A percentile compares a stretch with the other conserved stretches of the same genome.
phyloP scores from a whole-genome alignment of 148 eudicot species.

The Suaeda aralocaspica region DNA sequence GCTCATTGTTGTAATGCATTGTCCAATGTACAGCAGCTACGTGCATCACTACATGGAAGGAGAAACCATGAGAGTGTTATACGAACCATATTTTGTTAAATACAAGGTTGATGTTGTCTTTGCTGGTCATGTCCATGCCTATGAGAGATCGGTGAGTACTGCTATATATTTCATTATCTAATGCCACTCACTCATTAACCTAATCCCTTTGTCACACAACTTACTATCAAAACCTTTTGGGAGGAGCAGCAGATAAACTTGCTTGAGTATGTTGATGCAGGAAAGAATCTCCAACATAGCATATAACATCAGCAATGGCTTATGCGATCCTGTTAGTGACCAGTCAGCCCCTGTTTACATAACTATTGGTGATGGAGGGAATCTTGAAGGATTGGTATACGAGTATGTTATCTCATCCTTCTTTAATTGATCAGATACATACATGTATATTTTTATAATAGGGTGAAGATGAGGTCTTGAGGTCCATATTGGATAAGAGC shows the following conservation, averaged over 20 bases:
- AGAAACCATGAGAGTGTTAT: conserved; percentile 89
- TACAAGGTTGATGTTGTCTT: conserved; percentile 82
- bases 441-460: background rate
- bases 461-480: no score
- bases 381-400: conserved; percentile 63
- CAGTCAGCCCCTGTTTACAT: conserved; percentile 77
- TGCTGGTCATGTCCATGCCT: conserved; percentile 92
- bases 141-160: conserved; percentile 77
- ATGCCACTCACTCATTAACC: background rate
- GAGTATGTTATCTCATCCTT: conserved; percentile 43
- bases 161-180: background rate
- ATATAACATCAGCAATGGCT: conserved; percentile 59
- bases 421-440: background rate
- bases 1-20: conserved; percentile 82
- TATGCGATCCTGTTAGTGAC: conserved; percentile 52
- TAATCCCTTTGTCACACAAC: background rate
- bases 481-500: no score
- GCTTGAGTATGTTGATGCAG: conserved; percentile 31
- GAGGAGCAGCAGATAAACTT: background rate
- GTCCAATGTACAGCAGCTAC: conserved; percentile 71
- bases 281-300: conserved; percentile 73
- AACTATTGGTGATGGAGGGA: conserved; percentile 90
- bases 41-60: conserved; percentile 90
- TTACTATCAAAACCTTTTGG: background rate
- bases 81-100: conserved; percentile 65